These are phyloP conservation scores for Litchi chinensis DNA, from an alignment of 345 rosid genomes.

Conservation along the genomic window DNA sequence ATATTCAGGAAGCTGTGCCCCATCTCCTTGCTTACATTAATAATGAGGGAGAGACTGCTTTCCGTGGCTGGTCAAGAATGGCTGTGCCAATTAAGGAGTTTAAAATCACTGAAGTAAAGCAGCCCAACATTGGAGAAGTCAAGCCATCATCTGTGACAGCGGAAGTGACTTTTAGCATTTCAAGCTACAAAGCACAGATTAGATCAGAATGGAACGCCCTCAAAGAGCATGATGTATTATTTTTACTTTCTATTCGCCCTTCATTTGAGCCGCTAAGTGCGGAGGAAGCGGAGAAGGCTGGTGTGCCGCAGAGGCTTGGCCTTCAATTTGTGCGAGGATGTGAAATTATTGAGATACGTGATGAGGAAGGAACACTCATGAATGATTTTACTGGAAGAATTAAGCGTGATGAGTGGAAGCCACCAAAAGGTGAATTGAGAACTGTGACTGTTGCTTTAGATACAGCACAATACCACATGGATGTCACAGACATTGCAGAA, in stretches of 20 bases:
- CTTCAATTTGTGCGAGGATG: constrained; percentile 96
- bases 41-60: constrained; percentile 87
- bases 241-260: constrained; percentile 86
- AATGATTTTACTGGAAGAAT: constrained; percentile 95
- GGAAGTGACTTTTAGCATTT: constrained; percentile 77
- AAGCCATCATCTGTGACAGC: constrained; percentile 94
- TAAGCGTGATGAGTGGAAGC: constrained; percentile 97
- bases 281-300: constrained; percentile 93
- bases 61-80: constrained; percentile 99
- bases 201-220: constrained; percentile 98
- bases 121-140: constrained; percentile 98
- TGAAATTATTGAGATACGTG: constrained; percentile 87
- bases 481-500: constrained; percentile 87
- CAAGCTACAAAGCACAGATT: constrained; percentile 80
- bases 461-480: constrained; percentile 97
- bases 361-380: constrained; percentile 94
- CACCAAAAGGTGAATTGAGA: constrained; percentile 96
- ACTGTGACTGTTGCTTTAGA: constrained; percentile 92
- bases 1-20: constrained; percentile 97
- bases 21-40: constrained; percentile 89
- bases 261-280: constrained; percentile 91
- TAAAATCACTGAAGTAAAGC: constrained; percentile 79
- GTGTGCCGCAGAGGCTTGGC: constrained; percentile 90
- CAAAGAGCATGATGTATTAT: constrained; percentile 98
- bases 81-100: constrained; percentile 84